Evolutionary conservation across 768 basidiomycete genomes (phyloP), one percentile per base, ranked within the genome.

Genomic region (Dentipellis sp.): DNA sequence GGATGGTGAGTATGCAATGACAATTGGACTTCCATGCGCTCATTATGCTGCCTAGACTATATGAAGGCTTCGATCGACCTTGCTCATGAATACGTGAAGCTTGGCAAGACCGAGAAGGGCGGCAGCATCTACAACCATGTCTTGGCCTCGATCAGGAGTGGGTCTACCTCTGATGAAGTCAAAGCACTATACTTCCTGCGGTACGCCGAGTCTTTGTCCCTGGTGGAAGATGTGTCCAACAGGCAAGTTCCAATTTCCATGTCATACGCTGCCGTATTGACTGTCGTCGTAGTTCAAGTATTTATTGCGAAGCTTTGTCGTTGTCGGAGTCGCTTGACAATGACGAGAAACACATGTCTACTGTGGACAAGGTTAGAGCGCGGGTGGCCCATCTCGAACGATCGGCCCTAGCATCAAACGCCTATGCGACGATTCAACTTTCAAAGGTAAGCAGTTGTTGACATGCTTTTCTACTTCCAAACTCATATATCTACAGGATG

Each of bases 71-170:
- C 88, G 2, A 71, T 84, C 1, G 81, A 85, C 45, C 77, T 95
- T 6, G 94, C 88, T 0, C 77, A 82, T 55, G 91, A 94, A 66
- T 93, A 94, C 63, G 72, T 83, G 47, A 79, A 77, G 37, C 76
- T 97, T 1, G 94, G 94, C 3, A 90, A 87, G 66, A 69, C 72
- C 2, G 79, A 79, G 52, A 79, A 86, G 38, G 92, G 93, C 0
- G 74, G 72, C 0, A 64, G 71, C 2, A 77, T 95, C 17, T 88
- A 91, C 63, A 76, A 69, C n/a, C 80, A 79, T 36, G 77, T 78
- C 0, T 68, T 82, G 12, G 73, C 69, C 34, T 60, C 74, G 3
- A 70, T 83, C 10, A 73, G 75, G 50, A 70, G 65, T n/a, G 71
- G 69, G 0, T 64, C 72, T 1, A 70, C 78, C 0, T 78, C 84